phyloP scores from a whole-genome alignment of 73 alveolate species.

The Diophrys sp. region DNA sequence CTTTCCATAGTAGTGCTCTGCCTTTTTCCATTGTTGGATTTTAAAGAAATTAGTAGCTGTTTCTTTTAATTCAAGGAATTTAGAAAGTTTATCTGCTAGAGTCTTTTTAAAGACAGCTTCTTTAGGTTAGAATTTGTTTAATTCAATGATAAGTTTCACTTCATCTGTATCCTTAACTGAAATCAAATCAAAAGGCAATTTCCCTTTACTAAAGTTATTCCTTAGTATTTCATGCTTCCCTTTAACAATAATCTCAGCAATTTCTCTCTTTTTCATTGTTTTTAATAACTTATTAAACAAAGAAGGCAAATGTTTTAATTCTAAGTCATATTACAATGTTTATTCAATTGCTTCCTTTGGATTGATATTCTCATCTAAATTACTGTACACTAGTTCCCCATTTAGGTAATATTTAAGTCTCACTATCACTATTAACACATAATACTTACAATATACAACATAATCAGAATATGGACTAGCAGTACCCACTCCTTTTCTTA shows the following conservation, averaged over 20 bases:
- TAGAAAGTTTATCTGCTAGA: slow-evolving; percentile 34
- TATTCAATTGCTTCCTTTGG: slow-evolving; percentile 10
- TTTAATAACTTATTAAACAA: slow-evolving; percentile 38
- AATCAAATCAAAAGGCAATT: background rate
- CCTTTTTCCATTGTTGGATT: slow-evolving; percentile 36
- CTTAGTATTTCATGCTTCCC: background rate
- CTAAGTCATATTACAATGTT: slow-evolving; percentile 32
- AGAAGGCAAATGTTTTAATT: slow-evolving; percentile 45
- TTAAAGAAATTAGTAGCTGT: slow-evolving; percentile 46
- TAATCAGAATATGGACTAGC: slow-evolving; percentile 54
- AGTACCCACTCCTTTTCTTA: slow-evolving; percentile 54
- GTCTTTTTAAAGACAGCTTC: slow-evolving; percentile 40
- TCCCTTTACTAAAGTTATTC: background rate
- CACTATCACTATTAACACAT: background rate
- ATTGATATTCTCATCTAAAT: slow-evolving; percentile 17
- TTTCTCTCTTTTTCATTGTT: slow-evolving; percentile 34
- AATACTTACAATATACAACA: slow-evolving; percentile 15
- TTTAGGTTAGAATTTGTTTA: slow-evolving; percentile 10
- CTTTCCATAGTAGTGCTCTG: slow-evolving; percentile 31
- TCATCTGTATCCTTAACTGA: slow-evolving; percentile 4
- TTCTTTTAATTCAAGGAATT: slow-evolving; percentile 23
- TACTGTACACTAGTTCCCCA: slow-evolving; percentile 20
- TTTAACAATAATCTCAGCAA: background rate
- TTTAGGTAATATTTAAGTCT: slow-evolving; percentile 30
- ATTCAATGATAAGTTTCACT: slow-evolving; percentile 4